Base-by-base conservation (phyloP, 306 rosid species). In the Parietaria judaica region DNA sequence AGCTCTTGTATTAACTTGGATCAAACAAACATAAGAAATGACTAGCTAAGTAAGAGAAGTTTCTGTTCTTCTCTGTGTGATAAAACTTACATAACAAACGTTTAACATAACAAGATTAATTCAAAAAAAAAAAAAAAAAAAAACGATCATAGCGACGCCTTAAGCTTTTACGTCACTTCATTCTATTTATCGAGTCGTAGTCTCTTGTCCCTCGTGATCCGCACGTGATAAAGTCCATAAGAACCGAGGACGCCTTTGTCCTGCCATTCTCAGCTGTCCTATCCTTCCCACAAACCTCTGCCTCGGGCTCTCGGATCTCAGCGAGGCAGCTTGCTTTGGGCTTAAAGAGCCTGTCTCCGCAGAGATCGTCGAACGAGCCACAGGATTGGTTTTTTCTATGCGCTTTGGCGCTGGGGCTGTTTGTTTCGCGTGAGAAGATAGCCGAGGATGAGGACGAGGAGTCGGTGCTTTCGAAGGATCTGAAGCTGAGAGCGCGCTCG, bases 141-240 rank as follows among this genome's bases (percentile, higher is more conserved):
- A 23, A 23, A 1, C 31, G 31, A 23, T 23, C 1, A 2, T 23
- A 23, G 31, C 31, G 31, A 23, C 31, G 31, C 2, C 31, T 23
- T 23, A 1, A 23, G 31, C 31, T 23, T 23, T n/a, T 17, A 35
- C 9, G 4, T 36, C n/a, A 57, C 3, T 50, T 64, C 64, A 36
- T 52, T 8, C 48, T 69, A 34, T 14, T 56, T 7, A 8, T 35
- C 6, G 38, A 14, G 72, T 61, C 72, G 11, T 44, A 50, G 70
- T 43, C 50, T 60, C 43, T 6, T 36, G 66, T 23, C 61, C 45
- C 45, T 41, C 43, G 43, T 35, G 72, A 70, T 45, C 79, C 73
- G 58, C 87, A 81, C 66, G 61, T 77, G 41, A 86, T 78, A 57
- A 83, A 61, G 71, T 81, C 86, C 88, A 79, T 77, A 70, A 87